Evolutionary conservation across 805 yeast species (phyloP), one percentile per base, ranked within the genome.

Genomic region (Wickerhamomyces rabaulensis): DNA sequence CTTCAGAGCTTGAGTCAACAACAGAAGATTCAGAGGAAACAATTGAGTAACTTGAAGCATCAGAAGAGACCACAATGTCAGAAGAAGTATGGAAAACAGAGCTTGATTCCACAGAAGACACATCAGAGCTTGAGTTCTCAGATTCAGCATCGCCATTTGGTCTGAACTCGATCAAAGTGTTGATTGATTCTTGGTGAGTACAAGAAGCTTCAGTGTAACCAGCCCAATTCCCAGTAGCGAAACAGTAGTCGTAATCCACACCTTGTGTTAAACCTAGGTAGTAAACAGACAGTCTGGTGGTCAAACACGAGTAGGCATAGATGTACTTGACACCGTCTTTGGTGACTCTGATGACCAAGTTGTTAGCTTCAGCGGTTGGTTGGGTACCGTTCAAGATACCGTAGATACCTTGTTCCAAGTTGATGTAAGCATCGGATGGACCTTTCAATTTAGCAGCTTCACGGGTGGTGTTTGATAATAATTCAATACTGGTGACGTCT

Each of bases 371-470:
- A 25, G 27, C 27, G 9, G 27, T 25, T 8, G 12, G 3, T 10
- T 25, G 27, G 9, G 27, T 25, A 25, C 27, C 27, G 27, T 25
- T 25, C 27, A 25, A 25, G 27, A 25, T 12, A 37, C 43, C 49
- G 39, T 42, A 42, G 13, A 46, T 47, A 50, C 58, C 58, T 40
- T 55, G 48, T 25, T 51, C 25, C 42, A 52, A 40, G 41, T 55
- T 55, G 37, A 55, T 47, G 45, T 48, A 45, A 16, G 45, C 29
- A 9, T 47, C 52, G 26, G 55, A 42, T 2, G 25, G 48, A 13
- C 47, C 43, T 12, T 27, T 10, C 8, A 46, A 10, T 8, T 19
- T 19, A 2, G 45, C 43, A 12, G 38, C 15, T 6, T 23, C 10
- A 21, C 3, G 6, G 19, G 38, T 42, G 2, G 50, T 33, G 3